Evolutionary conservation across 192 early-diverging fungal genomes (phyloP).

Genomic region (Backusella sp.): DNA sequence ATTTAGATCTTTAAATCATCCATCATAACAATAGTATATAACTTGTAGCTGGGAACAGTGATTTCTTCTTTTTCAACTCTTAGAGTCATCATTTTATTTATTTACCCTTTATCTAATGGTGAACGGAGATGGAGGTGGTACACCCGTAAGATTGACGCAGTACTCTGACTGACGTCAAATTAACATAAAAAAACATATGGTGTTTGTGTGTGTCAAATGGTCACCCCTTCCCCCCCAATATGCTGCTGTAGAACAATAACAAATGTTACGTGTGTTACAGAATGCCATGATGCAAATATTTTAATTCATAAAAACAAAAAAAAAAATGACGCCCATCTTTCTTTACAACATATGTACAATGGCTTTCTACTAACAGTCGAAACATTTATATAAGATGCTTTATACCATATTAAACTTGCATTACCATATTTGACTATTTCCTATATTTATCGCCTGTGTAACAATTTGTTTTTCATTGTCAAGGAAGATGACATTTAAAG

Average conservation of each 20-base stretch:
- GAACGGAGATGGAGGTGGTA: background rate
- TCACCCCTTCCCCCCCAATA: background rate
- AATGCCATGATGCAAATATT: background rate
- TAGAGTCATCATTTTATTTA: background rate
- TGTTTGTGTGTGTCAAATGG: background rate
- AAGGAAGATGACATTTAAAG: conserved; percentile 5
- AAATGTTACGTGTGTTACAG: background rate
- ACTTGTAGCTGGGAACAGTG: background rate
- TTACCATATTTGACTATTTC: background rate
- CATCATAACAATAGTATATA: background rate
- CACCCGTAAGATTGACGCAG: background rate
- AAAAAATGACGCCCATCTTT: background rate
- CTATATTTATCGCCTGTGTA: background rate
- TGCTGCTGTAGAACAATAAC: background rate
- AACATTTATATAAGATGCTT: background rate
- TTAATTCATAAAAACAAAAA: background rate
- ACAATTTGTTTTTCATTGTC: background rate
- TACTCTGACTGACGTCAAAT: background rate
- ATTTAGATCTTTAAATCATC: background rate
- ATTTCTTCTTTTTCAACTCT: background rate
- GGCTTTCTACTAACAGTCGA: background rate
- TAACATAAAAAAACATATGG: conserved; percentile 1
- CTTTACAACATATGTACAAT: background rate
- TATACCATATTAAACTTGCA: background rate
- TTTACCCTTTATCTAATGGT: background rate